Evolutionary conservation across 176 grass and related monocot species (phyloP).

Genomic region (Elymus sibiricus): DNA sequence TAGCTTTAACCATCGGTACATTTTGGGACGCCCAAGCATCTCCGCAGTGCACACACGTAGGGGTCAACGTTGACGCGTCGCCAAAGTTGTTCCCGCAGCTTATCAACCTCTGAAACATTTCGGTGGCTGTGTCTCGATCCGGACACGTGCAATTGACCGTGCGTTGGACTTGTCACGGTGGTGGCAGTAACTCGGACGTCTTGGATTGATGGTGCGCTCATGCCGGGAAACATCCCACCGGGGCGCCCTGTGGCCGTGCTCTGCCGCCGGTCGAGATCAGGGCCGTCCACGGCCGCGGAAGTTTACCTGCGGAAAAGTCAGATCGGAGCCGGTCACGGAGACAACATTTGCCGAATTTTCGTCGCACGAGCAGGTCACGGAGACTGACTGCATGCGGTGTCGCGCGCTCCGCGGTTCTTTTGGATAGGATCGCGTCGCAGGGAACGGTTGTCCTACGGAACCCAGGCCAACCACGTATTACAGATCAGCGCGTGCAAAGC

Average conservation of each 20-base stretch:
- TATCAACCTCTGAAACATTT: no score
- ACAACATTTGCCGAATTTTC: no score
- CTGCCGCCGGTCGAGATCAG: not conserved
- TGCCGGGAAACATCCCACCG: conserved; percentile 31
- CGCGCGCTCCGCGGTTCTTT: not conserved
- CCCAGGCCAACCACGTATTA: not conserved
- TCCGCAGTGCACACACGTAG: not conserved
- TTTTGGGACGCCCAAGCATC: no score
- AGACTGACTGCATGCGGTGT: not conserved
- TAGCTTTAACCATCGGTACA: not conserved
- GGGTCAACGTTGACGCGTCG: not conserved
- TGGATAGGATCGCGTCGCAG: not conserved
- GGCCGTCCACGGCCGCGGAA: no score
- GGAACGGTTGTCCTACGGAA: not conserved
- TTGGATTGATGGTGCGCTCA: not conserved
- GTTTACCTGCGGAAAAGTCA: not conserved
- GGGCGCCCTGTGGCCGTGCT: not conserved
- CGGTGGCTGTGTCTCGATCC: no score
- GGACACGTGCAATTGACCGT: no score
- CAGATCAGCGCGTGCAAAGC: not conserved
- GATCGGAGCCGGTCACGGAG: not conserved
- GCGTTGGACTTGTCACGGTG: no score
- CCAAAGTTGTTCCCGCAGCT: no score
- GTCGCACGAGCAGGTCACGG: not conserved
- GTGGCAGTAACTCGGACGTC: not conserved